Conservation (phyloP, 1,284 basidiomycete species). For the Moesziomyces globuligerus region DNA sequence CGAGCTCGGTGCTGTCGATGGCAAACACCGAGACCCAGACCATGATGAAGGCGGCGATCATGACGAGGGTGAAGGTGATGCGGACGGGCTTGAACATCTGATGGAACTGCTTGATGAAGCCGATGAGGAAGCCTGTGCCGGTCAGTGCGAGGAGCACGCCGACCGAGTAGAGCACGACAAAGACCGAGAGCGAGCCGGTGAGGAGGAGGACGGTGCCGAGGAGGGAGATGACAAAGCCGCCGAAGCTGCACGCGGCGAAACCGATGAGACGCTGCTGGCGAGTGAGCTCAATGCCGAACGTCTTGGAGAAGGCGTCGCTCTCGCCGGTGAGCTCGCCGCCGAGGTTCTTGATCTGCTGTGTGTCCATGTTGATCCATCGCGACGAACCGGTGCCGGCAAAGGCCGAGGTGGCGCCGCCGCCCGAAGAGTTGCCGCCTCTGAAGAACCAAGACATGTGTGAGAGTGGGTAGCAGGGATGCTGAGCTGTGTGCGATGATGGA, state of each 20-base stretch:
- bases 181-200: slow-evolving; percentile 76
- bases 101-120: slow-evolving; percentile 54
- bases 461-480: not conserved
- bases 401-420: slow-evolving; percentile 13
- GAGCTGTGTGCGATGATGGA: not conserved
- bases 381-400: slow-evolving; percentile 39
- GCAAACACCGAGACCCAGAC: slow-evolving; percentile 64
- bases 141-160: slow-evolving; percentile 84
- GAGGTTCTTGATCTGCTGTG: slow-evolving; percentile 53
- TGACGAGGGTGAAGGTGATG: slow-evolving; percentile 81
- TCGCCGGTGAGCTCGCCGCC: slow-evolving; percentile 61
- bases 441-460: slow-evolving; percentile 40
- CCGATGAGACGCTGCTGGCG: slow-evolving; percentile 60
- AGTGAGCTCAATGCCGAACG: slow-evolving; percentile 58
- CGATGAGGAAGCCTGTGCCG: slow-evolving; percentile 70
- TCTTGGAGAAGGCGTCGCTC: slow-evolving; percentile 54
- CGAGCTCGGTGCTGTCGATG: slow-evolving; percentile 44
- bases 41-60: slow-evolving; percentile 71
- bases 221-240: slow-evolving; percentile 73
- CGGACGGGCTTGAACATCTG: slow-evolving; percentile 95
- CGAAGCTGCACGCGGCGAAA: slow-evolving; percentile 69
- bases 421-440: slow-evolving; percentile 12
- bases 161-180: slow-evolving; percentile 84
- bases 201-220: slow-evolving; percentile 83
- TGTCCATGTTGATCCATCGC: slow-evolving; percentile 62